These are phyloP conservation scores for Cladosporium velox DNA, from an alignment of 2,329 filamentous ascomycete species.

Conservation along the genomic window DNA sequence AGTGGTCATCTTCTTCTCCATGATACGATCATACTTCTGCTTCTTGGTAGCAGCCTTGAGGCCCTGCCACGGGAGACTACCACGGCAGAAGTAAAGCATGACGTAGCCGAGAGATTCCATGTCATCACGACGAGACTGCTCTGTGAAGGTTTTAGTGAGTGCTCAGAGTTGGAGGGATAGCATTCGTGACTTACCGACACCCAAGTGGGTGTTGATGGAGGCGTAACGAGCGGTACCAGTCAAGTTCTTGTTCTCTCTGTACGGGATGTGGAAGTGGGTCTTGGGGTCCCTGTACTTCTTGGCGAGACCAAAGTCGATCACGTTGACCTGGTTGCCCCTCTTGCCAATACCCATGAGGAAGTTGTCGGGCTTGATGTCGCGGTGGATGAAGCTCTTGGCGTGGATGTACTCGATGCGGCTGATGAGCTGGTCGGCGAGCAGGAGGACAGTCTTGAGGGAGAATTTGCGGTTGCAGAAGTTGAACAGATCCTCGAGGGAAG, in stretches of 20 bases:
- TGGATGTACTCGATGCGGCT: conserved; percentile 99
- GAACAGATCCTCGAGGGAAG: conserved; percentile 96
- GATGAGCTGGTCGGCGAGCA: conserved; percentile 96
- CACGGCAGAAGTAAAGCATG: conserved; percentile 99
- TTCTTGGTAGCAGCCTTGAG: conserved; percentile 98
- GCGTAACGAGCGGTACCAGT: conserved; percentile 98
- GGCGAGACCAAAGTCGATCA: conserved; percentile 97
- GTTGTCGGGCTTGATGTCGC: conserved; percentile 99
- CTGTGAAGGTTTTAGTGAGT: conserved; percentile 45
- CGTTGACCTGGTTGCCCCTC: conserved; percentile 98
- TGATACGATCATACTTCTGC: conserved; percentile 99
- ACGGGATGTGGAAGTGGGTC: conserved; percentile 99
- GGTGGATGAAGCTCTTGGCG: conserved; percentile 98
- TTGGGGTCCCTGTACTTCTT: conserved; percentile 99
- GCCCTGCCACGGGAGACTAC: conserved; percentile 97
- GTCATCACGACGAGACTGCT: conserved; percentile 98
- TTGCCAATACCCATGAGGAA: conserved; percentile 99
- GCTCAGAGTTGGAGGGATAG: background rate
- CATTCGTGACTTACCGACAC: conserved; percentile 68
- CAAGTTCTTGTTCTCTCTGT: conserved; percentile 99
- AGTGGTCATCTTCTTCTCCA: conserved; percentile 99
- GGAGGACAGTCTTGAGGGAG: conserved; percentile 94
- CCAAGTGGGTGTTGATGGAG: conserved; percentile 97
- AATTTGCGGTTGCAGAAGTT: conserved; percentile 99
- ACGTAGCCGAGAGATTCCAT: conserved; percentile 99